Evolutionary conservation across 2,329 filamentous ascomycete species (phyloP).

Genomic region (Huntiella moniliformis): DNA sequence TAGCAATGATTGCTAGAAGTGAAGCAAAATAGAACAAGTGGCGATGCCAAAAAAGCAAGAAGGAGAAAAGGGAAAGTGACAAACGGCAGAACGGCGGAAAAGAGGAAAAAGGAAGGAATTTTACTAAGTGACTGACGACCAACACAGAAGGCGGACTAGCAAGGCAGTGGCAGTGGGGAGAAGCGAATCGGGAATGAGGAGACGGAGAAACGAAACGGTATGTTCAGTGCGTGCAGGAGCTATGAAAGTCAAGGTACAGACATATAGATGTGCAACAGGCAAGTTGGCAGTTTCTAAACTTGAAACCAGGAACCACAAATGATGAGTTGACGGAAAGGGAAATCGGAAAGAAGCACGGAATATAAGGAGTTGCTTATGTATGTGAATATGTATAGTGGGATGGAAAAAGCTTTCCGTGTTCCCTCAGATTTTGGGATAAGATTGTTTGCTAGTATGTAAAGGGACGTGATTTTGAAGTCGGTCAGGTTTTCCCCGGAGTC

Average conservation of each 20-base stretch:
- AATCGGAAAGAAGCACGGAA: neutral
- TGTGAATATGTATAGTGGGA: no score
- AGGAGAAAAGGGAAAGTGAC: neutral
- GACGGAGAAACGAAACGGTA: neutral
- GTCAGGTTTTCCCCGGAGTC: no score
- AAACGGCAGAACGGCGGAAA: neutral
- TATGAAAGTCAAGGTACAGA: neutral
- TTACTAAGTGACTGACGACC: neutral
- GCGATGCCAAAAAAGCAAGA: neutral
- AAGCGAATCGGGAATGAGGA: slow-evolving; percentile 1
- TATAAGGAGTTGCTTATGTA: no score
- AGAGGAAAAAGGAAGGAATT: slow-evolving; percentile 1
- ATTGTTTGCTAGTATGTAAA: no score
- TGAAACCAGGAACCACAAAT: slow-evolving; percentile 3
- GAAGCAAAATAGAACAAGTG: slow-evolving; percentile 2
- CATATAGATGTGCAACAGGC: neutral
- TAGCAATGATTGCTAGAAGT: slow-evolving; percentile 1
- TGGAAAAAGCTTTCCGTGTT: no score
- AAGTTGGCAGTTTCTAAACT: neutral
- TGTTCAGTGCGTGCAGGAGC: neutral
- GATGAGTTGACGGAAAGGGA: neutral
- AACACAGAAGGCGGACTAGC: no score
- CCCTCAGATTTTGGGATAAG: no score
- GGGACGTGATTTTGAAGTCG: no score
- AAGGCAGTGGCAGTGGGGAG: neutral